Percentiles rank a stretch among this genome's conserved stretches.
Evolutionary conservation across 371 early-diverging fungal genomes (phyloP).

Genomic region (Syncephalastrum sp.): DNA sequence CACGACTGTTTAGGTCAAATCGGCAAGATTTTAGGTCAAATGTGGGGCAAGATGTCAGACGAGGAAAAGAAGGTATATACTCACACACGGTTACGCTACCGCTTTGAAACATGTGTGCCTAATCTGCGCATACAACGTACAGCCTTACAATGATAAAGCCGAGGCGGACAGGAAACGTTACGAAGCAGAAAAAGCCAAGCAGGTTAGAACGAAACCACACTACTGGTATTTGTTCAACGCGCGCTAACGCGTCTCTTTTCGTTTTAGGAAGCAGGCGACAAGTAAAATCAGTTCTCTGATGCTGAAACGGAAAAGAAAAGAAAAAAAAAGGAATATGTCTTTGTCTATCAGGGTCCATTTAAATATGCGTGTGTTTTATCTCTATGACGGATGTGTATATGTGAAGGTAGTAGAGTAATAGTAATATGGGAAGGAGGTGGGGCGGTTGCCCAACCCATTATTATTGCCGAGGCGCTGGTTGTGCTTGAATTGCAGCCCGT

Average conservation of each 20-base stretch:
- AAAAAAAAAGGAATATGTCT: too few species aligned
- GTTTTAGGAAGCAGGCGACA: too few species aligned
- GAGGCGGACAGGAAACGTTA: constrained; percentile 74
- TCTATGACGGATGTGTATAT: too few species aligned
- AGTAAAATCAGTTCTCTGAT: too few species aligned
- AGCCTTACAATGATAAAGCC: constrained; percentile 60
- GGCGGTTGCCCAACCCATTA: not conserved
- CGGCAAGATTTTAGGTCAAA: constrained; percentile 74
- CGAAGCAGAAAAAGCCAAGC: constrained; percentile 63
- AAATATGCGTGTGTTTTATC: too few species aligned
- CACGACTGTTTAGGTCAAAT: constrained; percentile 46
- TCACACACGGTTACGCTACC: not conserved
- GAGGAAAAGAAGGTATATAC: constrained; percentile 56
- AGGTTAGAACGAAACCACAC: constrained; percentile 4
- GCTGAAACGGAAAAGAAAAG: too few species aligned
- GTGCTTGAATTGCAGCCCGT: constrained; percentile 3
- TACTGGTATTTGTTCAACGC: too few species aligned
- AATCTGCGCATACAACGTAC: not conserved
- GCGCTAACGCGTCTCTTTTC: too few species aligned
- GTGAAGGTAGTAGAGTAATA: too few species aligned
- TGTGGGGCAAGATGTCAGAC: constrained; percentile 69
- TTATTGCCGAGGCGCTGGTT: not conserved
- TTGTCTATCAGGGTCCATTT: too few species aligned
- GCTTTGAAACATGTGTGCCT: not conserved
- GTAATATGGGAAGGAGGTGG: too few species aligned